Evolutionary conservation across 140 eudicot genomes (phyloP).

Genomic region (Bidens hawaiensis): DNA sequence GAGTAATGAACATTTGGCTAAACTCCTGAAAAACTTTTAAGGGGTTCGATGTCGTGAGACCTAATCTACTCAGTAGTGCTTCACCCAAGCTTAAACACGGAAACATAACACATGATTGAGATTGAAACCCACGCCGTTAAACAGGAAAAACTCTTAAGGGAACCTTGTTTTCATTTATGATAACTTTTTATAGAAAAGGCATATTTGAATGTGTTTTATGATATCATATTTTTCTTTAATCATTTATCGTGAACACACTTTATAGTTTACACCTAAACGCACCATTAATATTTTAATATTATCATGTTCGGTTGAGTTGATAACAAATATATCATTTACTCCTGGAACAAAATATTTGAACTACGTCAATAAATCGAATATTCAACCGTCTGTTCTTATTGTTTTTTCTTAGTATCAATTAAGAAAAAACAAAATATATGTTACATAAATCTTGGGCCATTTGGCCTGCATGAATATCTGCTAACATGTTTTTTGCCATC

Average conservation of each 20-base stretch:
- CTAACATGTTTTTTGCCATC: conserved; percentile 20
- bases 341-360: not conserved
- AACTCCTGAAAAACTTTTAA: too few species aligned
- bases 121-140: too few species aligned
- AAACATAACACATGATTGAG: too few species aligned
- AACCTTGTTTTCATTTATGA: too few species aligned
- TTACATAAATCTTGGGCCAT: not conserved
- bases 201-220: too few species aligned
- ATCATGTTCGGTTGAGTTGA: not conserved
- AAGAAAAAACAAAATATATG: not conserved
- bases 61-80: too few species aligned
- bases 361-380: not conserved
- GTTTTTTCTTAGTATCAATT: not conserved
- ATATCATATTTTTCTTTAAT: not conserved
- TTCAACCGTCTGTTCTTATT: not conserved
- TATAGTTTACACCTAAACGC: not conserved
- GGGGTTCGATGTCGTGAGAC: too few species aligned
- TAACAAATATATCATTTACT: not conserved
- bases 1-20: too few species aligned
- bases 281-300: not conserved
- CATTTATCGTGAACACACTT: too few species aligned
- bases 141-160: too few species aligned
- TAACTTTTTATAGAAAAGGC: too few species aligned
- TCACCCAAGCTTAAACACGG: too few species aligned
- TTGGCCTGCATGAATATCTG: conserved; percentile 29